Evolutionary conservation across 768 basidiomycete species (phyloP).

Genomic region (Leccinum pellstonianum): DNA sequence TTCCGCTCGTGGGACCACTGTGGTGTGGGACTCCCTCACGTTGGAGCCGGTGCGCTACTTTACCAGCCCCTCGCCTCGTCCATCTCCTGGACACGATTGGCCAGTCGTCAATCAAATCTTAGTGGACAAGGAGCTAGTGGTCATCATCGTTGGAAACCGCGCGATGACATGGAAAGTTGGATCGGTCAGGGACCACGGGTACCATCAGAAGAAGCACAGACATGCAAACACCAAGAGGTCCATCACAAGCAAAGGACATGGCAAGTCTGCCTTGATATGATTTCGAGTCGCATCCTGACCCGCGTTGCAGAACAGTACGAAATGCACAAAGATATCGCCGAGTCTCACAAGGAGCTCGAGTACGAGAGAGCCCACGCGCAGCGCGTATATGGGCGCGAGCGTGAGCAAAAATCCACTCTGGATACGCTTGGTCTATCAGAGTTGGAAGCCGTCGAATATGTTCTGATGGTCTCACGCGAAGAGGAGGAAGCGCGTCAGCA

Average conservation of each 20-base stretch:
- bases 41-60: conserved; percentile 58
- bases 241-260: conserved; percentile 41
- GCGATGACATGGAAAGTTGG: conserved; percentile 72
- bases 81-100: conserved; percentile 33
- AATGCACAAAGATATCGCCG: conserved; percentile 58
- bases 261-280: conserved; percentile 34
- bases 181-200: conserved; percentile 32
- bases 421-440: conserved; percentile 71
- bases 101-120: conserved; percentile 56
- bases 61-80: conserved; percentile 43
- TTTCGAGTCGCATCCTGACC: neutral
- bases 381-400: conserved; percentile 45
- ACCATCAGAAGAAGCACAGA: conserved; percentile 35
- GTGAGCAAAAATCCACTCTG: conserved; percentile 57
- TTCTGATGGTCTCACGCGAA: conserved; percentile 82
- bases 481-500: conserved; percentile 43
- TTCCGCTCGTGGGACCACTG: conserved; percentile 56
- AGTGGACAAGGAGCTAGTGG: conserved; percentile 50
- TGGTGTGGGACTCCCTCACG: conserved; percentile 66
- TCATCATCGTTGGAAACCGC: conserved; percentile 58
- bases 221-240: conserved; percentile 28
- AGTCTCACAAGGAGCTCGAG: conserved; percentile 52
- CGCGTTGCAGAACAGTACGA: conserved; percentile 57
- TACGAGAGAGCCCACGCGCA: conserved; percentile 44
- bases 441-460: conserved; percentile 73